Conservation (phyloP, 208 protist genomes). For the Leishmania tarentolae region DNA sequence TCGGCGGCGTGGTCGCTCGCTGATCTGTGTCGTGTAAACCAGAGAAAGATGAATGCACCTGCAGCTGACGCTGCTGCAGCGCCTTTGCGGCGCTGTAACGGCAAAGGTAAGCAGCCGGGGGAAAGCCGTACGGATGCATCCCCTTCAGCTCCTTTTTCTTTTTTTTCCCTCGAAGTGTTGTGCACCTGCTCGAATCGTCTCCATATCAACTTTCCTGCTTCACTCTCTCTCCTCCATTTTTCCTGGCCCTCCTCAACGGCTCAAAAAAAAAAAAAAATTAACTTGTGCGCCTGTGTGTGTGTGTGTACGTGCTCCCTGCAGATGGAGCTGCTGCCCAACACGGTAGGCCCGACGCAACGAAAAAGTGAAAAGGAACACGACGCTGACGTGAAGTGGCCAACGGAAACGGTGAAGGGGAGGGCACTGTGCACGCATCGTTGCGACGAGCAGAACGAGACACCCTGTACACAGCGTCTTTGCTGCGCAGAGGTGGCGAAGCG, state of each 20-base stretch:
- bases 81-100: not conserved
- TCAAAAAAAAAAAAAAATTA: not conserved
- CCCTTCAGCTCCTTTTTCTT: constrained; percentile 1
- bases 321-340: not conserved
- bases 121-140: not conserved
- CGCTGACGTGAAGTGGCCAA: not conserved
- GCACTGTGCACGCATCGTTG: not conserved
- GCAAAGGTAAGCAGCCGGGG: not conserved
- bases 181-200: not conserved
- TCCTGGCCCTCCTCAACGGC: not conserved
- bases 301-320: not conserved
- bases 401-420: not conserved
- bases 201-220: not conserved
- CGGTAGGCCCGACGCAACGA: no score
- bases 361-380: no score
- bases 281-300: not conserved
- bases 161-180: not conserved
- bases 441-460: not conserved
- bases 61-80: not conserved
- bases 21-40: not conserved
- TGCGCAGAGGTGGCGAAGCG: not conserved
- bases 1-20: not conserved
- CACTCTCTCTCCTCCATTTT: not conserved
- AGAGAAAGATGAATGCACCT: not conserved
- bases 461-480: not conserved